Evolutionary conservation across 805 yeast genomes (phyloP), one percentile per base, ranked within the genome.

Genomic region (Myxozyma monticola): DNA sequence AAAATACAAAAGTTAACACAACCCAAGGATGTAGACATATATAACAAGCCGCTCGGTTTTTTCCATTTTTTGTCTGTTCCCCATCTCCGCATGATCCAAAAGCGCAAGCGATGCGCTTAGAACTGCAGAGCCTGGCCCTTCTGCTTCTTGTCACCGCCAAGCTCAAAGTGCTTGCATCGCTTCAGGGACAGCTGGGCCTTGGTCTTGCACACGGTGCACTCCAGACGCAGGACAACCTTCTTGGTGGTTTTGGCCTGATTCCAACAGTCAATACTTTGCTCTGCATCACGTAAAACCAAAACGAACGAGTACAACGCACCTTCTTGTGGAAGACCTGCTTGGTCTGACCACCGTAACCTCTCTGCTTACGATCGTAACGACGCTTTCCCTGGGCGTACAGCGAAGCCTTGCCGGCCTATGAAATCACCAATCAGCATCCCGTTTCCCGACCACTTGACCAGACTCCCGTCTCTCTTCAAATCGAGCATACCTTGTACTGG

Each of bases 271-370:
- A 4, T 17, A n/a, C n/a, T n/a, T n/a, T n/a, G n/a, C n/a, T n/a
- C n/a, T n/a, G n/a, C n/a, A n/a, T n/a, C n/a, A n/a, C n/a, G n/a
- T n/a, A n/a, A n/a, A n/a, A n/a, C n/a, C 7, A 3, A 25, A 28
- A 25, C 3, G 15, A 5, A 21, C 12, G 28, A 24, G 29, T 6
- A 37, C 9, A 17, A 20, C 51, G 37, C 26, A 55, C 59, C 80
- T 93, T 93, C 88, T 93, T 93, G 87, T 89, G 98, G 97, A 93
- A 93, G 80, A 93, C 85, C 75, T 84, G 99, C 84, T 89, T 93
- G 80, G 99, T 93, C 83, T 93, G 99, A 88, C 99, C 99, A 88
- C 99, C 99, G 81, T 83, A 93, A 89, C 99, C 99, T 71, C 86
- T 75, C 83, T 93, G 99, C 80, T 93, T 93, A 81, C 99, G 96